Conservation (phyloP, 139 green algal species). For the Coelastrella sp. region DNA sequence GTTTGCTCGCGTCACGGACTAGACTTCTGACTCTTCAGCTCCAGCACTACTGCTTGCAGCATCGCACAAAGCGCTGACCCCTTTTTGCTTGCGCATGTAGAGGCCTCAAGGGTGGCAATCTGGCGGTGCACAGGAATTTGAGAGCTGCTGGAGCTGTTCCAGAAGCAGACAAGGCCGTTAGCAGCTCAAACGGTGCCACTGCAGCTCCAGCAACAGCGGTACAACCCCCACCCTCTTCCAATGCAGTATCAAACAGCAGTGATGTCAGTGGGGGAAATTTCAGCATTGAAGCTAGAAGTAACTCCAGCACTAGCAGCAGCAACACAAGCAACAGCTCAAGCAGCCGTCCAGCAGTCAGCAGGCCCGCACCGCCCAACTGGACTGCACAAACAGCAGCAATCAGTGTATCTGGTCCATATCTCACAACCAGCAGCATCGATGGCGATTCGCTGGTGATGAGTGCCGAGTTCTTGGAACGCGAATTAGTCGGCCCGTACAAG, state of each 20-base stretch:
- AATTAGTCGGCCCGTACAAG: slow-evolving; percentile 23
- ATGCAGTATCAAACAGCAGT: not conserved
- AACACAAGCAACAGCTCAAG: slow-evolving; percentile 6
- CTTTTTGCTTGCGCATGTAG: not conserved
- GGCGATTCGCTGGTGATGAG: slow-evolving; percentile 27
- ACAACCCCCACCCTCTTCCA: not conserved
- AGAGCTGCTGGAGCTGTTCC: not conserved
- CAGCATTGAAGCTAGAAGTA: not conserved
- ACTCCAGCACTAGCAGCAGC: not conserved
- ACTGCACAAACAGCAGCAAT: slow-evolving; percentile 27
- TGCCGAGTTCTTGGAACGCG: slow-evolving; percentile 23
- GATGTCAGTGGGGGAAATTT: not conserved
- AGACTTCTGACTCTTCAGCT: no score
- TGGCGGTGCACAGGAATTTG: not conserved
- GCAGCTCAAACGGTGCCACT: not conserved
- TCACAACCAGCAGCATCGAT: slow-evolving; percentile 45
- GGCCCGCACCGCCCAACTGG: not conserved
- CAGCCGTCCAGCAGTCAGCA: not conserved
- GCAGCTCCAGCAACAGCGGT: not conserved
- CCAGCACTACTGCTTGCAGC: no score
- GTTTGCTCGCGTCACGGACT: no score
- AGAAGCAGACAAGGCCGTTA: not conserved
- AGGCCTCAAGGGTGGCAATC: not conserved
- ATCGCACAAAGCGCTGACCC: not conserved
- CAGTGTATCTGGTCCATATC: slow-evolving; percentile 37